Evolutionary conservation across 768 basidiomycete species (phyloP).

Genomic region (Mrakia gelida): DNA sequence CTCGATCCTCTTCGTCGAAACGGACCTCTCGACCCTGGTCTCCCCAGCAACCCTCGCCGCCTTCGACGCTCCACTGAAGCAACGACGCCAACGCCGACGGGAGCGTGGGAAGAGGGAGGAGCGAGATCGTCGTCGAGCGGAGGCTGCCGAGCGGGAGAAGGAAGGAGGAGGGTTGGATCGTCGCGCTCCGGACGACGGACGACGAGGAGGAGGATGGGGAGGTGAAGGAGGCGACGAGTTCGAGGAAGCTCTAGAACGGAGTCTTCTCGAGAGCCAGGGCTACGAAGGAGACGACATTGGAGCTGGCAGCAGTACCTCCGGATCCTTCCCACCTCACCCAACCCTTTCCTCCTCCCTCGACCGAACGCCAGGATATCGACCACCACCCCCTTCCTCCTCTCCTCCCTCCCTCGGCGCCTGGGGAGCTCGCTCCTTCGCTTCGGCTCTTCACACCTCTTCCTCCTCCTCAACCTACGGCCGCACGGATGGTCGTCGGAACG

Average conservation of each 20-base stretch:
- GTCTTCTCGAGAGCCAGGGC: constrained; percentile 20
- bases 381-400: constrained; percentile 11
- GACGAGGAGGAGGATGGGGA: background rate
- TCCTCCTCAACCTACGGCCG: background rate
- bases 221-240: constrained; percentile 26
- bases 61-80: constrained; percentile 76
- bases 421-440: constrained; percentile 30
- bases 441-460: constrained; percentile 15
- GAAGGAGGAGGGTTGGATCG: constrained; percentile 21
- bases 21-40: constrained; percentile 73
- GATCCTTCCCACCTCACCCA: background rate
- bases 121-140: constrained; percentile 67
- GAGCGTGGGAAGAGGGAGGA: constrained; percentile 86
- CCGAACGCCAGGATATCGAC: background rate
- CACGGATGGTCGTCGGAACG: background rate
- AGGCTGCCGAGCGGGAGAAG: constrained; percentile 62
- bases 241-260: constrained; percentile 30
- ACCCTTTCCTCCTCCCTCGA: background rate
- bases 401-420: constrained; percentile 3
- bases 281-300: background rate
- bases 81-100: constrained; percentile 65
- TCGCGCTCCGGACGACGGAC: background rate
- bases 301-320: background rate
- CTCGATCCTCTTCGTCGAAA: constrained; percentile 90
- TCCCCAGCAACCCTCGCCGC: constrained; percentile 68